phyloP scores from a whole-genome alignment of 108 stramenopile species.

The Epipyxis sp. region DNA sequence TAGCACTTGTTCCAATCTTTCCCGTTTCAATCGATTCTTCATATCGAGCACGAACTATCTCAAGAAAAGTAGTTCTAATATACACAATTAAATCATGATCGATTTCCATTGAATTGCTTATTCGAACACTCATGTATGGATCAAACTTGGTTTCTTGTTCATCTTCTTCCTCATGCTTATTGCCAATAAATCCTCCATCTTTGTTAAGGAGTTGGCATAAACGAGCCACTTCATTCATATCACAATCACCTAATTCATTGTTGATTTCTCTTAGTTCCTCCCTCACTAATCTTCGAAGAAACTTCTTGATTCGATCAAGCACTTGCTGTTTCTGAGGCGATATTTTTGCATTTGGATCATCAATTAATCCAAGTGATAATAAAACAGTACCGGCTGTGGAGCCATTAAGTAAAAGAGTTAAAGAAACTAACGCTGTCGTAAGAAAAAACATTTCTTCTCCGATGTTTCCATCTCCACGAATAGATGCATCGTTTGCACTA shows the following conservation, averaged over 20 bases:
- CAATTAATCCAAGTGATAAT: background rate
- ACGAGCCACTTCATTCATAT: background rate
- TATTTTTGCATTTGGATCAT: too few species aligned
- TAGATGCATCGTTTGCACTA: constrained; percentile 33
- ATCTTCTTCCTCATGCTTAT: background rate
- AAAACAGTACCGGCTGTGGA: constrained; percentile 13
- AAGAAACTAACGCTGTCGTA: constrained; percentile 34
- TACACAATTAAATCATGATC: constrained; percentile 15
- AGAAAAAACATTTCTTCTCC: constrained; percentile 21
- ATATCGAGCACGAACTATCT: constrained; percentile 22
- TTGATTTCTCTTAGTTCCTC: background rate
- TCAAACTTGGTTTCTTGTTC: background rate
- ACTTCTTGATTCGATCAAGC: background rate
- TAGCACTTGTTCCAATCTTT: background rate
- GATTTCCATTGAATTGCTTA: too few species aligned
- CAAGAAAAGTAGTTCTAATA: constrained; percentile 14
- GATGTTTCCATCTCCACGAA: constrained; percentile 31
- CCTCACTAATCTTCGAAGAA: background rate
- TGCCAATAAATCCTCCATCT: background rate
- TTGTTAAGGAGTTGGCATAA: background rate
- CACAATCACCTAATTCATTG: background rate
- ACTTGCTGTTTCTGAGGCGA: background rate
- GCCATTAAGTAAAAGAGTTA: constrained; percentile 42
- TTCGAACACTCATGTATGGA: background rate
- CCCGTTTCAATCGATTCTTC: constrained; percentile 15